A percentile compares a stretch with the other conserved stretches of the same genome.
phyloP scores from a whole-genome alignment of 2,329 filamentous ascomycete species.

The Claviceps humidiphila region DNA sequence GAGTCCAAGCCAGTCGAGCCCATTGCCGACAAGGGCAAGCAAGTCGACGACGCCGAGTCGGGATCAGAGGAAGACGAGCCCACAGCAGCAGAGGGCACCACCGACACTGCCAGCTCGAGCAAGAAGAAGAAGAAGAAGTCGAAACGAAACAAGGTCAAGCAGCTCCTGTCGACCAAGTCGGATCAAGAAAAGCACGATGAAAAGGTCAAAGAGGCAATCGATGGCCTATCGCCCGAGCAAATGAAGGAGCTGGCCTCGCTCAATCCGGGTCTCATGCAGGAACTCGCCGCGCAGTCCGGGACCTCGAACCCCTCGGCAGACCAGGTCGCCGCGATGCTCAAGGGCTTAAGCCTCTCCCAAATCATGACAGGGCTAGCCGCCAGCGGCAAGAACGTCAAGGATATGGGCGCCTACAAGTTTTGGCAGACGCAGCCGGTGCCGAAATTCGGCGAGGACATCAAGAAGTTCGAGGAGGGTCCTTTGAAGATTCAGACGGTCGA shows the following conservation, averaged over 20 bases:
- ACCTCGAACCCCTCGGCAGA: constrained; percentile 24
- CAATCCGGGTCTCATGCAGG: constrained; percentile 58
- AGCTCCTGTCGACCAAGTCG: constrained; percentile 24
- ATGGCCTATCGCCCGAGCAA: constrained; percentile 41
- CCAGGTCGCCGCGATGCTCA: constrained; percentile 38
- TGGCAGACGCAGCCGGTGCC: constrained; percentile 96
- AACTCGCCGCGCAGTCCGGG: constrained; percentile 27
- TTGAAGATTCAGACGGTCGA: constrained; percentile 70
- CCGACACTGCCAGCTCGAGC: constrained; percentile 10
- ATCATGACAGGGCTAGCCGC: constrained; percentile 64
- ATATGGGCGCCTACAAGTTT: constrained; percentile 96
- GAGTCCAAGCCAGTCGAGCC: constrained; percentile 50
- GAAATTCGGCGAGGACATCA: constrained; percentile 52
- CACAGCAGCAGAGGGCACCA: constrained; percentile 21
- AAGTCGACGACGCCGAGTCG: constrained; percentile 28
- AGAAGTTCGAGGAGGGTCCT: constrained; percentile 60
- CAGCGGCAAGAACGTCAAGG: constrained; percentile 79
- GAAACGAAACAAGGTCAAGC: constrained; percentile 49
- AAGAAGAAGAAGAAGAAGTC: constrained; percentile 42
- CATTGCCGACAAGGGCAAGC: constrained; percentile 34
- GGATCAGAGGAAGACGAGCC: constrained; percentile 35
- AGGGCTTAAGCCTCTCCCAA: constrained; percentile 54
- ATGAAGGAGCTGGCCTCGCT: constrained; percentile 55
- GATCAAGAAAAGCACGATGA: constrained; percentile 23
- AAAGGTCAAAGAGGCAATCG: constrained; percentile 35